Base-by-base conservation (phyloP, 371 early-diverging fungal genomes). In the Apophysomyces elegans region DNA sequence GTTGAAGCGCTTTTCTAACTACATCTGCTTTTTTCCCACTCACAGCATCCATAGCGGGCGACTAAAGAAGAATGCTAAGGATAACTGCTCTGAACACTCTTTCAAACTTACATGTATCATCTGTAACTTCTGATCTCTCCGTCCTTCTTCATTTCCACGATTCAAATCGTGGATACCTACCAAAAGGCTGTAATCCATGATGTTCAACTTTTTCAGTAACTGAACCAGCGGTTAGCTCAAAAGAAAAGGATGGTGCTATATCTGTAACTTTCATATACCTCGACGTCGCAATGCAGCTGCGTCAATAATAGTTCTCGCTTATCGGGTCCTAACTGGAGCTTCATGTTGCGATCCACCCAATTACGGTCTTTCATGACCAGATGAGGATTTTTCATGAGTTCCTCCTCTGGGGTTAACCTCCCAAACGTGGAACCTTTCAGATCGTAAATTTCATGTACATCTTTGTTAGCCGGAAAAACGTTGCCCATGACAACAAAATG, bases 401-500 rank as follows among this genome's bases (percentile, higher is more conserved):
- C 95, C 61, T 93, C 90, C 35, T 81, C 81, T 26, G 86, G 80
- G 56, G 90, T 72, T 9, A 66, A 64, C 26, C 76, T 44, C 21
- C 75, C 76, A 59, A 64, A 69, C 2, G 77, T 73, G 1, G 73
- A 78, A 0, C 78, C 93, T 84, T 98, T 98, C 59, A 98, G 72
- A 72, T 97, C 99, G 68, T 91, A 98, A 16, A 88, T 90, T 69
- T 93, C 93, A 70, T 97, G 97, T 54, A 98, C 93, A 77, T 97
- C 96, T 69, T 93, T 91, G 82, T 92, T 91, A 11, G 95, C 89
- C 9, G 99, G 98, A 73, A 96, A 93, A 5, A 97, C 93, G 71
- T 99, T 99, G 70, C 93, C 94, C 99, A 99, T 99, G 56, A 99
- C 97, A 12, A 99, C 94, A 79, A 99, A 99, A 76, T 98, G 96